A percentile compares a stretch with the other conserved stretches of the same genome.
Conservation (phyloP, 306 rosid species). For the Abrus precatorius region DNA sequence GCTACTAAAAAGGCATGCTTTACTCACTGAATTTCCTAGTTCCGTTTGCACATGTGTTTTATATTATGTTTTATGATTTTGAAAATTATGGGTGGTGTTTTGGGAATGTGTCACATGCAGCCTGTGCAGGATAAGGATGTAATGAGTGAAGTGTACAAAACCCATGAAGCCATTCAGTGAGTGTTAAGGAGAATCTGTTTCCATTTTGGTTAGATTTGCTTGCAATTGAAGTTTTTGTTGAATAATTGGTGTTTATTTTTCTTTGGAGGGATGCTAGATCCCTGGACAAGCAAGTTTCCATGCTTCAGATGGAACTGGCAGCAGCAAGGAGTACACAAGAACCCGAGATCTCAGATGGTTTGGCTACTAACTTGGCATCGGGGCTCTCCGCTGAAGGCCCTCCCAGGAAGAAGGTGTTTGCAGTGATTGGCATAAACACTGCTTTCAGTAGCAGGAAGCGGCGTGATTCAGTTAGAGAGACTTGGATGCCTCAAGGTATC, state of each 20-base stretch:
- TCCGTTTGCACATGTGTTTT: not conserved
- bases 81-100: not conserved
- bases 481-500: slow-evolving; percentile 95
- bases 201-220: slow-evolving; percentile 24
- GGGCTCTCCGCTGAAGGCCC: slow-evolving; percentile 41
- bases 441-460: slow-evolving; percentile 93
- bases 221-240: slow-evolving; percentile 30
- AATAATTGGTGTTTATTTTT: slow-evolving; percentile 27
- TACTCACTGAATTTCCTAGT: not conserved
- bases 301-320: slow-evolving; percentile 75
- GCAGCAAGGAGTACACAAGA: slow-evolving; percentile 70
- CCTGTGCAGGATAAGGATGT: slow-evolving; percentile 52
- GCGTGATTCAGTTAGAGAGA: slow-evolving; percentile 90
- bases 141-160: slow-evolving; percentile 65
- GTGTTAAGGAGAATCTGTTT: slow-evolving; percentile 47
- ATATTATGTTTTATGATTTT: not conserved
- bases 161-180: slow-evolving; percentile 85
- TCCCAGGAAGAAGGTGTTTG: slow-evolving; percentile 65
- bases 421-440: slow-evolving; percentile 89
- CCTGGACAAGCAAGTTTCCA: slow-evolving; percentile 79
- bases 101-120: slow-evolving; percentile 54
- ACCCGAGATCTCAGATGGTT: slow-evolving; percentile 50
- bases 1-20: slow-evolving; percentile 56
- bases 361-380: slow-evolving; percentile 38
- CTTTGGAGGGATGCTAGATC: slow-evolving; percentile 64